These are phyloP conservation scores for Penicillium occitanis DNA, from an alignment of 2,329 filamentous ascomycete genomes.

Conservation along the genomic window DNA sequence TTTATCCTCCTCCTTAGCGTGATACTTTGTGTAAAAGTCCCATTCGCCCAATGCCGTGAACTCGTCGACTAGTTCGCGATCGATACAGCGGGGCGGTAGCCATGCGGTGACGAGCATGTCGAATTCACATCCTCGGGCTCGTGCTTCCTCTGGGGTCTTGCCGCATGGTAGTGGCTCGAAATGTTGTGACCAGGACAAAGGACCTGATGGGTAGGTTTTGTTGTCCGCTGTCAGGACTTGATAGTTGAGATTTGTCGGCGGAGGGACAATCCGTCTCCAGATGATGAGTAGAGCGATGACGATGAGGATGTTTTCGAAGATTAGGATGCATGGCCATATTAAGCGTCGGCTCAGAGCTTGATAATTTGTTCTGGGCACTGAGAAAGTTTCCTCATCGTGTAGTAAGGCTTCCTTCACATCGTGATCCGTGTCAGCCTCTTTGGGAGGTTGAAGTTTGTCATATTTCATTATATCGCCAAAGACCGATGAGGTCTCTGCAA, in stretches of 20 bases:
- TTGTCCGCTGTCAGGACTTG: neutral
- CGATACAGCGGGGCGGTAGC: slow-evolving; percentile 29
- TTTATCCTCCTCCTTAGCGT: neutral
- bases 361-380: neutral
- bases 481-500: neutral
- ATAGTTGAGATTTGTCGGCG: neutral
- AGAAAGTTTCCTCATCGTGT: neutral
- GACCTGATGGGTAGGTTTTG: neutral
- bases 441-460: neutral
- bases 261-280: neutral
- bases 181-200: neutral
- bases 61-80: slow-evolving; percentile 24
- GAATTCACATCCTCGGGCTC: slow-evolving; percentile 27
- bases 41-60: slow-evolving; percentile 23
- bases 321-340: neutral
- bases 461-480: neutral
- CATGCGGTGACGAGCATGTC: slow-evolving; percentile 31
- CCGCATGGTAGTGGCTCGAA: neutral
- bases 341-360: neutral
- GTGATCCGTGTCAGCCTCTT: neutral
- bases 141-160: slow-evolving; percentile 23
- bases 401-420: neutral
- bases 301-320: neutral
- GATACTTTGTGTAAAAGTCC: slow-evolving; percentile 5
- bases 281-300: neutral